These are phyloP conservation scores for Pyropia haitanensis DNA, from an alignment of 23 red algal genomes.

Conservation along the genomic window DNA sequence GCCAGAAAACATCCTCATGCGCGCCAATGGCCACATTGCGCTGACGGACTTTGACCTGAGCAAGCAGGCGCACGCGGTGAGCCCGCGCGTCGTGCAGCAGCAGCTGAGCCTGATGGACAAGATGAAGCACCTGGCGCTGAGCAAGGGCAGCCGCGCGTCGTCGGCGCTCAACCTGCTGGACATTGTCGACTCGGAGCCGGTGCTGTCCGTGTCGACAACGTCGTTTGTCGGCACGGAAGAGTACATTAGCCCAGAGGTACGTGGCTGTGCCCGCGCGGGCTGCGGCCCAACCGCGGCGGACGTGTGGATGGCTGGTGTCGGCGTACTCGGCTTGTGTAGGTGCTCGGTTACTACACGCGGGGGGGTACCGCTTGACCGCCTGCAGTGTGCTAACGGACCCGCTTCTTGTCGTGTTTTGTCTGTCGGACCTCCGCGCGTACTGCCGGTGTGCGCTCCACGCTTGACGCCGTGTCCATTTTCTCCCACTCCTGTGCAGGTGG, in stretches of 20 bases:
- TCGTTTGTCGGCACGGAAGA: conserved; percentile 71
- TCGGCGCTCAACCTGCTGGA: neutral
- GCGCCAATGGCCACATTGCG: conserved; percentile 45
- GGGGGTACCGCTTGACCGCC: too few species aligned
- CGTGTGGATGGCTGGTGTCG: conserved; percentile 4
- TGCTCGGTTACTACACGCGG: too few species aligned
- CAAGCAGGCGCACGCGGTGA: conserved; percentile 50
- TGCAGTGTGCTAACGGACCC: too few species aligned
- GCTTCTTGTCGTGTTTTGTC: too few species aligned
- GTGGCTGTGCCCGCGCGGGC: too few species aligned
- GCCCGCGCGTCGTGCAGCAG: conserved; percentile 26
- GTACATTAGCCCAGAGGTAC: conserved; percentile 54
- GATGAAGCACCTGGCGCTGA: conserved; percentile 12
- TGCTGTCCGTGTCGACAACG: conserved; percentile 1
- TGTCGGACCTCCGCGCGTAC: too few species aligned
- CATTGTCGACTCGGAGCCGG: conserved; percentile 31
- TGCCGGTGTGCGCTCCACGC: too few species aligned
- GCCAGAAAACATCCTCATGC: conserved; percentile 74
- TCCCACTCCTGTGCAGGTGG: conserved; percentile 10
- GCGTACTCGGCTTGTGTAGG: too few species aligned
- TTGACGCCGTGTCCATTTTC: too few species aligned
- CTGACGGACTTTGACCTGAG: conserved; percentile 55
- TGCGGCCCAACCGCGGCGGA: neutral
- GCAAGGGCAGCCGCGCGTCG: neutral
- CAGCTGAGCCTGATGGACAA: conserved; percentile 27